Evolutionary conservation across 139 green algal species (phyloP), one percentile per base, ranked within the genome.

Genomic region (Volvox reticuliferus): DNA sequence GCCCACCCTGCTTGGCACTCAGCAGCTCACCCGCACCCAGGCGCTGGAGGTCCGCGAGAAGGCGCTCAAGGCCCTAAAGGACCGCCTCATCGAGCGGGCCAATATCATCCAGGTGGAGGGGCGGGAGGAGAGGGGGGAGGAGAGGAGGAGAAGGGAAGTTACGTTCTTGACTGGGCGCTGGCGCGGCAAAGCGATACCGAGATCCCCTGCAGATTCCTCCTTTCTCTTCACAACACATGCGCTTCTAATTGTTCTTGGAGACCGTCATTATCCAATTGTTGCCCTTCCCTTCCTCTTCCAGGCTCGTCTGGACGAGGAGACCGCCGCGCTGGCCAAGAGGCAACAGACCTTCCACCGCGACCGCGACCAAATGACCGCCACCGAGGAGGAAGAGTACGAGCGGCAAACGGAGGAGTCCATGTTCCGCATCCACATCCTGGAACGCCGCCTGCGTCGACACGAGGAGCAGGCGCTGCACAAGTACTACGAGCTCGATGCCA

Each of bases 311-410:
- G 97, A 99, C 85, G 95, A 98, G 90, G 96, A 99, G 94, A 94
- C 92, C 2, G 94, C 94, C 21, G 91, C 93, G 28, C 91, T 99
- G 44, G 92, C 89, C 24, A 97, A 97, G 88, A 87, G 95, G 33
- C 95, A 97, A 90, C 91, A 95, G 21, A 96, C 95, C 76, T 98
- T 97, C 93, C 93, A 97, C 79, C 94, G 97, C 50, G 97, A 99
- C 91, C 94, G 96, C 30, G 96, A 98, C 79, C 92, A 96, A 88
- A 96, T 99, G 92, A 95, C 90, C 17, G 91, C 91, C 19, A 94
- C 94, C 68, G 96, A 98, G 82, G 97, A 98, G 92, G 95, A 98
- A 92, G 95, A 98, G 92, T 96, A 97, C 81, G 96, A 98, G 92
- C 89, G 92, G 61, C 93, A 92, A n/a, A 95, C 93, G 50, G 95